Evolutionary conservation across 768 basidiomycete genomes (phyloP).

Genomic region (Lentinula guzmanii): DNA sequence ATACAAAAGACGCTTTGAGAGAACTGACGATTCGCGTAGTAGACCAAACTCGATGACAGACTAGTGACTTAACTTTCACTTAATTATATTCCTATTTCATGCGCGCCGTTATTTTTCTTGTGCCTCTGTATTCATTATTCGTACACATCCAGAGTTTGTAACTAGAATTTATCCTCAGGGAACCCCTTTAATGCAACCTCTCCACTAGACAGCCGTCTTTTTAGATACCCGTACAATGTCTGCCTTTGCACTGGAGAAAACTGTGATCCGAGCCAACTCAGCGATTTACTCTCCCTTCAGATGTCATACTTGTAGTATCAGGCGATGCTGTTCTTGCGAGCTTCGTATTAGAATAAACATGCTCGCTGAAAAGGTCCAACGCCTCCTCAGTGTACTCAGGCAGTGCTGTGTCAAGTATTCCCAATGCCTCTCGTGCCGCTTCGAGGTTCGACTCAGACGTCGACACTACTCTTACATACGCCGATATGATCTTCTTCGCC

Average conservation of each 20-base stretch:
- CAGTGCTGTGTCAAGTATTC: neutral
- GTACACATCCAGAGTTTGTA: neutral
- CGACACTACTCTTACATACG: neutral
- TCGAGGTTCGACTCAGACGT: neutral
- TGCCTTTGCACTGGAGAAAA: too few relatives aligned
- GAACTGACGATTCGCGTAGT: conserved; percentile 64
- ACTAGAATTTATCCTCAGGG: neutral
- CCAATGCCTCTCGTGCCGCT: neutral
- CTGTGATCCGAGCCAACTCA: neutral
- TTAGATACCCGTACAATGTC: too few relatives aligned
- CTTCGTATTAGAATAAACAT: conserved; percentile 1
- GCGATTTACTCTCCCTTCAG: neutral
- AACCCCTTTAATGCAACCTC: neutral
- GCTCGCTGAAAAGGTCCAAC: conserved; percentile 5
- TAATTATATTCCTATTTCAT: neutral
- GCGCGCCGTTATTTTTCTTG: neutral
- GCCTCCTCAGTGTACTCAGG: neutral
- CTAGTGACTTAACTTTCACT: conserved; percentile 8
- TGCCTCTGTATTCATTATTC: neutral
- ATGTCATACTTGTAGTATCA: neutral
- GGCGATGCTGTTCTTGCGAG: neutral
- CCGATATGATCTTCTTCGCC: neutral
- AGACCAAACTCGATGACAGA: conserved; percentile 42
- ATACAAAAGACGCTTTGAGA: conserved; percentile 72
- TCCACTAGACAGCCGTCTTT: neutral